Conservation (phyloP, 2,329 filamentous ascomycete species). For the Phyllosticta capitalensis region DNA sequence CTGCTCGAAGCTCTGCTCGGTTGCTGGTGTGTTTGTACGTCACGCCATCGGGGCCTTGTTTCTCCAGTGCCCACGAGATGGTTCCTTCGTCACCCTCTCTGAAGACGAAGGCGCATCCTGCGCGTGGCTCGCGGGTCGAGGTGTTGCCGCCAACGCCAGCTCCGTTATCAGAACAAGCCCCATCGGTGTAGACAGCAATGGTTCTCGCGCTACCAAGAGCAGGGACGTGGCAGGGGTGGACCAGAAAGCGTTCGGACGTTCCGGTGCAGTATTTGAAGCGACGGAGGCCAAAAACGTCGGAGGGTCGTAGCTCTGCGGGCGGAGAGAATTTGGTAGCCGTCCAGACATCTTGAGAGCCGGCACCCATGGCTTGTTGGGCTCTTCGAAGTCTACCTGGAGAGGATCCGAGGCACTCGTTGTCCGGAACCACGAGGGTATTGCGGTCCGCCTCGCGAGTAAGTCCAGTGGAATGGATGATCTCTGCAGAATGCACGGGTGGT, state of each 20-base stretch:
- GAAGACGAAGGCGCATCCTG: conserved; percentile 15
- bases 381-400: too few relatives aligned
- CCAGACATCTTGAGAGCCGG: background rate
- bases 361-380: background rate
- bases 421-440: too few relatives aligned
- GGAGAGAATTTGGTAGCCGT: background rate
- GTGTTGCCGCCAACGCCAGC: background rate
- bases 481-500: too few relatives aligned
- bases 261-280: fast-evolving
- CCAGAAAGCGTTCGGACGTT: background rate
- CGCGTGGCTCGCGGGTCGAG: conserved; percentile 15
- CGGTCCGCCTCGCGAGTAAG: too few relatives aligned
- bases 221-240: background rate
- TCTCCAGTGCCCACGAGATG: conserved; percentile 32
- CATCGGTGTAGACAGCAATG: conserved; percentile 34
- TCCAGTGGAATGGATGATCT: too few relatives aligned
- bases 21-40: conserved; percentile 37
- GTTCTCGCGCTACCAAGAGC: background rate
- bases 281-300: background rate
- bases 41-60: conserved; percentile 33
- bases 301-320: background rate
- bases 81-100: conserved; percentile 4
- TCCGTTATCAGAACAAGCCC: conserved; percentile 38
- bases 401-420: too few relatives aligned
- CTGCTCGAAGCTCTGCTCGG: conserved; percentile 47